Percentiles rank a stretch among this genome's conserved stretches.
Conservation (phyloP, 2,329 filamentous ascomycete species). For the Colletotrichum horii region DNA sequence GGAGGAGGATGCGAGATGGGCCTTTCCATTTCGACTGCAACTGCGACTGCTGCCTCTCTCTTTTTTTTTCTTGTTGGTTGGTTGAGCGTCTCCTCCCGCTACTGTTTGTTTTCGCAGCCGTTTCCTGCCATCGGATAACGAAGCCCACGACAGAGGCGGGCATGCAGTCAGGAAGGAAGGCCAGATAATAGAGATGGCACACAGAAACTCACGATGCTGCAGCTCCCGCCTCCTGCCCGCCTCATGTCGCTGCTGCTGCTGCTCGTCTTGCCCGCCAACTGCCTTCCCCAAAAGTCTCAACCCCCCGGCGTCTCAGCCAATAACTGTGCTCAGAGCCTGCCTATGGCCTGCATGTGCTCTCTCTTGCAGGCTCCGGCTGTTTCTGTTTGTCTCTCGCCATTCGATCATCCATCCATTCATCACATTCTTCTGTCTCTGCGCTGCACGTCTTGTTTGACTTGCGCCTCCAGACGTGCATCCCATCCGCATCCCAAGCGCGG, state of each 20-base stretch:
- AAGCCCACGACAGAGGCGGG: background rate
- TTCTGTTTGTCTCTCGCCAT: conserved; percentile 11
- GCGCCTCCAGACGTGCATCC: conserved; percentile 16
- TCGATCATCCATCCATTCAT: conserved; percentile 1
- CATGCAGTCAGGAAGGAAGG: background rate
- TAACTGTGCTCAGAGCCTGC: background rate
- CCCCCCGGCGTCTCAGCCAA: conserved; percentile 2
- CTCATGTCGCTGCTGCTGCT: background rate
- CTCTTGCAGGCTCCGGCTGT: background rate
- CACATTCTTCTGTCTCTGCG: background rate
- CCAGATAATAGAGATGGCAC: background rate
- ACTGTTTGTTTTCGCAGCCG: background rate
- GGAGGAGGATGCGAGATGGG: conserved; percentile 7
- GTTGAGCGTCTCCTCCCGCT: background rate
- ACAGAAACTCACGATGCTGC: conserved; percentile 10
- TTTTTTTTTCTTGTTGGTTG: background rate
- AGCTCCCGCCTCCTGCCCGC: background rate
- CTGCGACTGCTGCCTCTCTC: background rate
- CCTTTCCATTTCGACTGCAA: conserved; percentile 12
- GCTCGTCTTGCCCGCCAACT: background rate
- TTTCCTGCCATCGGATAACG: background rate
- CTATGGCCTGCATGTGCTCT: conserved; percentile 7
- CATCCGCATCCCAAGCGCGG: conserved; percentile 16
- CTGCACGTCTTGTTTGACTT: conserved; percentile 21
- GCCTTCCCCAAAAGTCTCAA: background rate